Base-by-base conservation (phyloP, 179 eudicot genomes). In the Beta macrorhiza region DNA sequence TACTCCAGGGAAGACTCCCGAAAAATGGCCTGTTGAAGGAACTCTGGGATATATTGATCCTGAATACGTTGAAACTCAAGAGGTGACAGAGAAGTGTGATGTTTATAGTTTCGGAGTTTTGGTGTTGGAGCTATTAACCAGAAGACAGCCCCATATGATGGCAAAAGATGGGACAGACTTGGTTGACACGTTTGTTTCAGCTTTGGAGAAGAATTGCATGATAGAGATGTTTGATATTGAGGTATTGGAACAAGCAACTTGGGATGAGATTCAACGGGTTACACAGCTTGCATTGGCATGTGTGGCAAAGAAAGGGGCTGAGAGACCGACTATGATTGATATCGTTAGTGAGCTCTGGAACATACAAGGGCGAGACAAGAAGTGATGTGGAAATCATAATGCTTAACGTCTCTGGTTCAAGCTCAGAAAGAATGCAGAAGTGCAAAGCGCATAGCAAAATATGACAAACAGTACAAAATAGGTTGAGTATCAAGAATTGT, bases 1-100 rank as follows among this genome's bases (percentile, higher is more conserved):
- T 32, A 73, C 62, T 65, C 82, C 78, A 8, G 81, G 81, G 20
- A 67, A 82, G 22, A 29, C 47, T 1, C 7, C 81, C 5, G 51
- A 64, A 63, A 63, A 17, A 20, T 53, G 74, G 78, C 78, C 81
- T 7, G 82, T 83, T 67, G 17, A 69, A 68, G 85, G 82, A 11
- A 47, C 32, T 37, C 81, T 74, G 7, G 81, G 84, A 19, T 72
- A 73, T 17, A 73, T 80, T 73, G 82, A 73, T 67, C 79, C 83
- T 1, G 79, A 81, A 22, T 57, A 75, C 42, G 14, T 75, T 1
- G 67, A 56, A 70, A 81, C 79, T 15, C 73, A 16, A 3, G 67
- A 75, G 32, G 74, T 81, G 74, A 81, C 83, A 20, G 83, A 76
- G 13, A 83, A 83, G 53, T 80, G 86, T 71, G 83, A 80, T 29